Evolutionary conservation across 768 basidiomycete species (phyloP).

Genomic region (Ramaria rubella): DNA sequence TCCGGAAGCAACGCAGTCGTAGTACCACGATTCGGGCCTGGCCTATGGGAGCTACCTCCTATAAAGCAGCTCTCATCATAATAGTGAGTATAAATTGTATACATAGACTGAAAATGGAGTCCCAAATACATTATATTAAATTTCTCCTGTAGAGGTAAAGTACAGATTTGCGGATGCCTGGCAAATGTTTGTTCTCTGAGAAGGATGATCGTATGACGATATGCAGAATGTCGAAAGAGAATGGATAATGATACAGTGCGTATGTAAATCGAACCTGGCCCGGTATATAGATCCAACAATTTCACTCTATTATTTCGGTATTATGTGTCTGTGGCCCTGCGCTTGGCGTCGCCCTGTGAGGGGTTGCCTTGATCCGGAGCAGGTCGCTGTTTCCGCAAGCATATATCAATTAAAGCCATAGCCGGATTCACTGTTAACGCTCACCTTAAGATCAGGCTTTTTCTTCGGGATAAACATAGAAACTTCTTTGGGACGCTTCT

Average conservation of each 20-base stretch:
- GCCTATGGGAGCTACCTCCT: conserved; percentile 83
- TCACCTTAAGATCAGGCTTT: conserved; percentile 10
- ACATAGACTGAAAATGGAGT: too few species aligned
- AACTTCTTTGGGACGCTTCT: conserved; percentile 36
- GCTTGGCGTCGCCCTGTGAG: conserved; percentile 1
- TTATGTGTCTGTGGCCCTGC: background rate
- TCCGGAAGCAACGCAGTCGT: conserved; percentile 61
- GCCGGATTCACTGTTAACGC: background rate
- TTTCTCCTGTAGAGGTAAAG: too few species aligned
- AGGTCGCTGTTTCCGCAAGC: background rate
- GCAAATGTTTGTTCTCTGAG: too few species aligned
- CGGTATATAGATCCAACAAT: too few species aligned
- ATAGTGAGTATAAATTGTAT: too few species aligned
- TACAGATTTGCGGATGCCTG: too few species aligned
- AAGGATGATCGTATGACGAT: too few species aligned
- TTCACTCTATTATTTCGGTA: too few species aligned
- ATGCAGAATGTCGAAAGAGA: too few species aligned
- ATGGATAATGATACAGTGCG: too few species aligned
- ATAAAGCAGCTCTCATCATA: conserved; percentile 34
- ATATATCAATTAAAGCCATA: background rate
- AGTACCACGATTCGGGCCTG: conserved; percentile 78
- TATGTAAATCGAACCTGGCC: too few species aligned
- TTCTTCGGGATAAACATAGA: conserved; percentile 63
- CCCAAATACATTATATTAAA: too few species aligned
- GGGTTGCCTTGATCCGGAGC: conserved; percentile 1